Evolutionary conservation across 108 stramenopile genomes (phyloP).

Genomic region (Cyclotella choctawhatcheeana): DNA sequence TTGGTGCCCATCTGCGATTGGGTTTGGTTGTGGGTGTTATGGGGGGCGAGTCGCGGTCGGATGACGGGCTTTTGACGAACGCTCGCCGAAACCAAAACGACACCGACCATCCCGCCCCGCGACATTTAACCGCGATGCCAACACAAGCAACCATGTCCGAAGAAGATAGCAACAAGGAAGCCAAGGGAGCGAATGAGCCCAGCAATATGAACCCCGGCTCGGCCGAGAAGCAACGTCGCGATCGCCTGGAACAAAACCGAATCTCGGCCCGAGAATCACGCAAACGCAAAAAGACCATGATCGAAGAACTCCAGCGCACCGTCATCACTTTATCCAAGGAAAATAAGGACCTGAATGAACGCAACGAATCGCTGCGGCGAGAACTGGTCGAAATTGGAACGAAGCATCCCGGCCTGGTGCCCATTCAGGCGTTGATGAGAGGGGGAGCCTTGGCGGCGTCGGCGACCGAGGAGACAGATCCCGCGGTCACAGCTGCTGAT

Average conservation of each 20-base stretch:
- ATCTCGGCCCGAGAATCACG: conserved; percentile 88
- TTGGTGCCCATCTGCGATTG: too few species aligned
- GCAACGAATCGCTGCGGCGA: conserved; percentile 74
- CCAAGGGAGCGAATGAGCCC: neutral
- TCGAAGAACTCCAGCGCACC: conserved; percentile 88
- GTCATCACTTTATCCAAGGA: conserved; percentile 85
- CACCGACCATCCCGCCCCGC: neutral
- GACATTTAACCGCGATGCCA: neutral
- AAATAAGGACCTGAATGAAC: conserved; percentile 84
- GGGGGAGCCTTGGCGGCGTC: conserved; percentile 16
- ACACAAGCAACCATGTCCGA: neutral
- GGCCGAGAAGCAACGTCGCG: conserved; percentile 70
- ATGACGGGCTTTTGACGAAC: too few species aligned
- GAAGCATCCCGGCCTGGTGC: conserved; percentile 81
- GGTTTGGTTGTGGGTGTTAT: too few species aligned
- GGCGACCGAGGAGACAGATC: conserved; percentile 4
- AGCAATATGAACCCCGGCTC: conserved; percentile 11
- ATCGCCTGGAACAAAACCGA: conserved; percentile 91
- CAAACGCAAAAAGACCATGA: conserved; percentile 90
- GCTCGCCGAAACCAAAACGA: too few species aligned
- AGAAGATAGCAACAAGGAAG: conserved; percentile 4
- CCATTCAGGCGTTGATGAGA: conserved; percentile 73
- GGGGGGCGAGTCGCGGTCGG: too few species aligned
- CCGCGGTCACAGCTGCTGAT: conserved; percentile 13
- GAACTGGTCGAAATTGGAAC: conserved; percentile 81